Evolutionary conservation across 2,329 filamentous ascomycete species (phyloP).

Genomic region (Lachnellula willkommii): DNA sequence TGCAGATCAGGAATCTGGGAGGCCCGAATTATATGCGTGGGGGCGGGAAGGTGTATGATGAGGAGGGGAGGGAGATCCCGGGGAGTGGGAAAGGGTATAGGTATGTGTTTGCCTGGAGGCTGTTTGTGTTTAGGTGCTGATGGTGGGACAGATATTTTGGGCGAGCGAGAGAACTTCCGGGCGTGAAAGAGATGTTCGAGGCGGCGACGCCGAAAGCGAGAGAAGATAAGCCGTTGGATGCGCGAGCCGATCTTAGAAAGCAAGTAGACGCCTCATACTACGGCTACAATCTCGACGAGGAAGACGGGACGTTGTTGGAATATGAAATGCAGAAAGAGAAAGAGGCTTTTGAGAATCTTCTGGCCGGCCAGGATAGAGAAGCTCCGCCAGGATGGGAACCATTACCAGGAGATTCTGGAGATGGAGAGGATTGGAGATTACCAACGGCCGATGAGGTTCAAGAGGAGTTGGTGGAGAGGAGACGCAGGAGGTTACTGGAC

Average conservation of each 20-base stretch:
- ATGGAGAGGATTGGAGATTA: constrained; percentile 75
- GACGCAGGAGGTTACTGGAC: constrained; percentile 76
- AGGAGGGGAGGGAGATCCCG: constrained; percentile 50
- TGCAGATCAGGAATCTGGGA: constrained; percentile 91
- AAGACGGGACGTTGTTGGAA: constrained; percentile 71
- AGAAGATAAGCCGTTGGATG: constrained; percentile 57
- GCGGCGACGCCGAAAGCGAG: constrained; percentile 57
- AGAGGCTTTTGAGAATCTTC: constrained; percentile 67
- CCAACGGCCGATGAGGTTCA: constrained; percentile 91
- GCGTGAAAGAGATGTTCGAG: constrained; percentile 95
- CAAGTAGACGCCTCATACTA: constrained; percentile 93
- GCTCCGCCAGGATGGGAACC: constrained; percentile 71
- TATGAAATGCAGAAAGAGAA: constrained; percentile 83
- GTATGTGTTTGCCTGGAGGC: constrained; percentile 54
- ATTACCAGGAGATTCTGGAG: constrained; percentile 79
- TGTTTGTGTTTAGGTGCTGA: constrained; percentile 2
- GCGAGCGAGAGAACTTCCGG: constrained; percentile 79
- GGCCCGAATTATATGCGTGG: constrained; percentile 77
- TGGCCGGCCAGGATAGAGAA: constrained; percentile 51
- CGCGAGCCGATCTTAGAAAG: constrained; percentile 63
- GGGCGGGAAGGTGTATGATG: constrained; percentile 47
- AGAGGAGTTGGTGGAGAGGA: constrained; percentile 81
- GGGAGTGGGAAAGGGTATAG: constrained; percentile 84
- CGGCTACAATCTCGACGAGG: constrained; percentile 88
- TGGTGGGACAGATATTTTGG: constrained; percentile 78